A percentile compares a stretch with the other conserved stretches of the same genome.
These are phyloP conservation scores for Skeletonema tropicum DNA, from an alignment of 108 stramenopile species.

Conservation along the genomic window DNA sequence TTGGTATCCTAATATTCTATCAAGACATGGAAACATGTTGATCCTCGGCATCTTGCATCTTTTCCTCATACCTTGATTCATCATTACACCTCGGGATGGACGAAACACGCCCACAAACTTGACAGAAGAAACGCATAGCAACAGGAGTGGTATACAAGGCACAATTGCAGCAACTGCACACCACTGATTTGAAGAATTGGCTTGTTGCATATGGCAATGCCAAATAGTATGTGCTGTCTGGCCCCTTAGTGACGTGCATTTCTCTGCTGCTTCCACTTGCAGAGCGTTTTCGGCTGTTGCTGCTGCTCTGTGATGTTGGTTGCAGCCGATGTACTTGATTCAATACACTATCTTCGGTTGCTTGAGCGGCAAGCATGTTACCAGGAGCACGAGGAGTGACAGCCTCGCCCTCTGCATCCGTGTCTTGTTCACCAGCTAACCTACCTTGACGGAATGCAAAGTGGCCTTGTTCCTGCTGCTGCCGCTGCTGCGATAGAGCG, in stretches of 20 bases:
- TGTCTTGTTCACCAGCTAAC: neutral
- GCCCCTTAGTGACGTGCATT: neutral
- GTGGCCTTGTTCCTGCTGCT: too few species aligned
- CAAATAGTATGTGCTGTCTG: neutral
- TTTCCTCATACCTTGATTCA: neutral
- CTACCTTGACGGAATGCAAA: neutral
- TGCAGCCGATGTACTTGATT: neutral
- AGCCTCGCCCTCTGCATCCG: neutral
- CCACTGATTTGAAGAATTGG: neutral
- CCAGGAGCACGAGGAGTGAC: neutral
- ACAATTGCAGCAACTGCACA: neutral
- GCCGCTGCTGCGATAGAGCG: neutral
- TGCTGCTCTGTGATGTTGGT: neutral
- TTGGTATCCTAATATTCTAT: neutral
- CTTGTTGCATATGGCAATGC: neutral
- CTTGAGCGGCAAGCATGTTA: neutral
- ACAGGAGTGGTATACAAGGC: neutral
- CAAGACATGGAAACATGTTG: neutral
- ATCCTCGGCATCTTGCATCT: slow-evolving; percentile 1
- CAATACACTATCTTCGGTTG: neutral
- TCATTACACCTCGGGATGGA: neutral
- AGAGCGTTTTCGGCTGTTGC: neutral
- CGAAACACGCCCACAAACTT: neutral
- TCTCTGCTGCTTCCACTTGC: neutral
- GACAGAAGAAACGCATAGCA: neutral